phyloP scores from a whole-genome alignment of 441 rosid species.

The Isatis lusitanica region DNA sequence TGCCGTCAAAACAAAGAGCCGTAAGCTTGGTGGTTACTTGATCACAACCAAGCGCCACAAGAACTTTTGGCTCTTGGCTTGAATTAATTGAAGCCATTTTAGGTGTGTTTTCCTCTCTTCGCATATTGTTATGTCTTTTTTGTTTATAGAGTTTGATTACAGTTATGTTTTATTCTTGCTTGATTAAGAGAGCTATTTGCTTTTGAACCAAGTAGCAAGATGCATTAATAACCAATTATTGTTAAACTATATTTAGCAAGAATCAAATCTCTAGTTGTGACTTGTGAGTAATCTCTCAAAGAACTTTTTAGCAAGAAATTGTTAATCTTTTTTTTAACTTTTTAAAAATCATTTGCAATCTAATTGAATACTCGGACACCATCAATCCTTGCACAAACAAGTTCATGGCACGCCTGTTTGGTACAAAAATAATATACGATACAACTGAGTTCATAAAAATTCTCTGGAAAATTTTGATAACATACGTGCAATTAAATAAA shows the following conservation, averaged over 20 bases:
- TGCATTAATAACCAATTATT: neutral
- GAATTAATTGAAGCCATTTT: neutral
- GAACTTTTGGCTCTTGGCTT: conserved; percentile 95
- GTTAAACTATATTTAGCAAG: neutral
- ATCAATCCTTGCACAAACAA: neutral
- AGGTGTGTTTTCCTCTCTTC: neutral
- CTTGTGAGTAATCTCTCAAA: neutral
- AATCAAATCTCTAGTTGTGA: neutral
- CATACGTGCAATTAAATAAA: neutral
- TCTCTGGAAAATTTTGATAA: no score
- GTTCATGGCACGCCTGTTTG: no score
- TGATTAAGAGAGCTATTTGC: neutral
- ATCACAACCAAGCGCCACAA: conserved; percentile 94
- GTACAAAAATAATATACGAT: no score
- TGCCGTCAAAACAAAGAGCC: conserved; percentile 81
- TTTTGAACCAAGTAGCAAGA: neutral
- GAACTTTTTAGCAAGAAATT: no score
- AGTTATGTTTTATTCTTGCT: neutral
- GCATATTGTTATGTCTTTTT: neutral
- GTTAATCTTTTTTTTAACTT: no score
- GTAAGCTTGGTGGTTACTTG: conserved; percentile 83
- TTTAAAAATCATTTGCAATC: neutral
- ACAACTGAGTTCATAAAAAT: no score
- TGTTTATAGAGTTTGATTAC: neutral
- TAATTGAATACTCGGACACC: neutral